These are phyloP conservation scores for Sanguinoderma infundibulare DNA, from an alignment of 1,284 basidiomycete species.

Conservation along the genomic window DNA sequence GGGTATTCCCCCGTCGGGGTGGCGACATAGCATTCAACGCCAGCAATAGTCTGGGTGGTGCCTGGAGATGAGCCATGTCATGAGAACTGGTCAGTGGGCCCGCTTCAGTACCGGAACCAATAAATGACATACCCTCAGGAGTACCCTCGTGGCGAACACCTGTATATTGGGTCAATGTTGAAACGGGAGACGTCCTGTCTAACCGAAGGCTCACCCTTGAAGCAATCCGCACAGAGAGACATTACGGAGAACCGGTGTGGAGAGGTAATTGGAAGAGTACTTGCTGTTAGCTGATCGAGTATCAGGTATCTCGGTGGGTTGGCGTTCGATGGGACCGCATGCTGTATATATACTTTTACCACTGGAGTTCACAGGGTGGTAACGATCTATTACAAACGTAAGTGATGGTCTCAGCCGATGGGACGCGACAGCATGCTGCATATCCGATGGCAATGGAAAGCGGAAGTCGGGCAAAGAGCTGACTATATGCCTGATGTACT, in stretches of 20 bases:
- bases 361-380: too few species aligned
- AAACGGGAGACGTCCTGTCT: constrained; percentile 1
- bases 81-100: neutral
- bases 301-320: too few species aligned
- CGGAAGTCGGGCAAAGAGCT: too few species aligned
- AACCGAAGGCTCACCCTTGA: constrained; percentile 15
- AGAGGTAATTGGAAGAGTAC: neutral
- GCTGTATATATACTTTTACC: neutral
- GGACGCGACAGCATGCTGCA: too few species aligned
- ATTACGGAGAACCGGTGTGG: constrained; percentile 6
- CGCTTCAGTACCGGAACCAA: too few species aligned
- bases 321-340: neutral
- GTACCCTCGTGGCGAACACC: constrained; percentile 39
- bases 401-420: too few species aligned
- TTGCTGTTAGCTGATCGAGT: neutral
- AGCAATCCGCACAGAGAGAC: constrained; percentile 32
- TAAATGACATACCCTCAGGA: constrained; percentile 30
- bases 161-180: constrained; percentile 6
- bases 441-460: too few species aligned
- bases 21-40: constrained; percentile 54
- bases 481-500: too few species aligned
- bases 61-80: constrained; percentile 24
- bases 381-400: too few species aligned
- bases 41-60: constrained; percentile 47
- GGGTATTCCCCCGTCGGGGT: constrained; percentile 49